Conservation (phyloP, 2,329 filamentous ascomycete species). For the Emericellopsis cladophorae region DNA sequence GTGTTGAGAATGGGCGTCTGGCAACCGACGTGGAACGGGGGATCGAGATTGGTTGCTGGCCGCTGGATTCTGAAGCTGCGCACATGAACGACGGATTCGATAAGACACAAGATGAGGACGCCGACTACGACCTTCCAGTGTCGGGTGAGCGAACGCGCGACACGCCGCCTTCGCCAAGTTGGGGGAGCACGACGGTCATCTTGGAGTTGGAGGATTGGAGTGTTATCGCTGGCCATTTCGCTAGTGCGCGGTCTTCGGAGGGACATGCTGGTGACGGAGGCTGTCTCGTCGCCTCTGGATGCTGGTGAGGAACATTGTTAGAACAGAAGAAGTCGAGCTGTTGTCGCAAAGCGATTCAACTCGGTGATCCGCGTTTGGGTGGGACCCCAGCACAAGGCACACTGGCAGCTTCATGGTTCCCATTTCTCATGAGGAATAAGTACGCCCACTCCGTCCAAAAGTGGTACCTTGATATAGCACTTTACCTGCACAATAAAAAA, state of each 20-base stretch:
- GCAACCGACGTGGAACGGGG: constrained; percentile 24
- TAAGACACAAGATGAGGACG: constrained; percentile 8
- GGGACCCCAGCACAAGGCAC: no score
- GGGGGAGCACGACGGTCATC: background rate
- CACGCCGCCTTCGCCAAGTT: background rate
- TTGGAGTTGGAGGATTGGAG: background rate
- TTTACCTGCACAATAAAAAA: no score
- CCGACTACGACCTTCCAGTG: constrained; percentile 10
- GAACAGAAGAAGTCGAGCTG: no score
- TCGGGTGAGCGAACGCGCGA: constrained; percentile 2
- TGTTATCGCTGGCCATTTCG: background rate
- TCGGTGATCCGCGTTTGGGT: no score
- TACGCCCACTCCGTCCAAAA: no score
- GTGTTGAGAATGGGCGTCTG: constrained; percentile 21
- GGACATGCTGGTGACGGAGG: background rate
- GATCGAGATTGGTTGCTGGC: constrained; percentile 22
- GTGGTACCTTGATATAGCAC: no score
- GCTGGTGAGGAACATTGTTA: no score
- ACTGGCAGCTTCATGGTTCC: no score
- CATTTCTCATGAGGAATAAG: no score
- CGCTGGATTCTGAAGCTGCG: constrained; percentile 18
- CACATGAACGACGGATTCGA: constrained; percentile 13
- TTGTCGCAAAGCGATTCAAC: no score
- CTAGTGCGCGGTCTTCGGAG: background rate
- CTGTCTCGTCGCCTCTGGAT: no score